These are phyloP conservation scores for Coprinellus micaceus DNA, from an alignment of 768 basidiomycete species.

Conservation along the genomic window DNA sequence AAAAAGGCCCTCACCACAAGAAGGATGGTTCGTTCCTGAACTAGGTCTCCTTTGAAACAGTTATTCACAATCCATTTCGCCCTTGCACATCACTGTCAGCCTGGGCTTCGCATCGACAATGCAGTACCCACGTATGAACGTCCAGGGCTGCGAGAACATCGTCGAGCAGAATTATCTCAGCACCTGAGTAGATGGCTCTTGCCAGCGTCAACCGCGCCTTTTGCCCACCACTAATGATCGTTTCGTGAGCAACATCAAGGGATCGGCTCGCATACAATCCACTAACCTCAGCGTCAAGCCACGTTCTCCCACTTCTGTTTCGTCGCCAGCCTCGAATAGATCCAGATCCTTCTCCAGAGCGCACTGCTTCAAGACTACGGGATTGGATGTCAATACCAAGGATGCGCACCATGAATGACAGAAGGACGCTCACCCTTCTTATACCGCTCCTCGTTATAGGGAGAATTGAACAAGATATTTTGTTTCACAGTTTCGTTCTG, in stretches of 20 bases:
- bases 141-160: conserved; percentile 69
- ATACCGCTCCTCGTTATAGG: conserved; percentile 74
- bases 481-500: conserved; percentile 76
- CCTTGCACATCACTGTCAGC: too few species aligned
- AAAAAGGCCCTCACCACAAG: conserved; percentile 53
- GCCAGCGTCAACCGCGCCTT: conserved; percentile 41
- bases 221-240: conserved; percentile 38
- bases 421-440: conserved; percentile 40
- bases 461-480: conserved; percentile 79
- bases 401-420: neutral
- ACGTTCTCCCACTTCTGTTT: conserved; percentile 70
- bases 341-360: conserved; percentile 70
- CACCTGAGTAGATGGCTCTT: conserved; percentile 45
- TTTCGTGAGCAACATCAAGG: neutral
- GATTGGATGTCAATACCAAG: neutral
- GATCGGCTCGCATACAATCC: neutral
- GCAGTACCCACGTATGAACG: conserved; percentile 22
- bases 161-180: conserved; percentile 64
- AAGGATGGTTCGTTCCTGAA: conserved; percentile 76
- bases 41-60: conserved; percentile 75
- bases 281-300: conserved; percentile 47
- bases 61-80: conserved; percentile 78
- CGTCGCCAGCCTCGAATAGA: conserved; percentile 62
- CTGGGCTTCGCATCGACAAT: too few species aligned
- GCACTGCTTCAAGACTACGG: conserved; percentile 60